Conservation (phyloP, 345 rosid species). For the Ceriops zippeliana region DNA sequence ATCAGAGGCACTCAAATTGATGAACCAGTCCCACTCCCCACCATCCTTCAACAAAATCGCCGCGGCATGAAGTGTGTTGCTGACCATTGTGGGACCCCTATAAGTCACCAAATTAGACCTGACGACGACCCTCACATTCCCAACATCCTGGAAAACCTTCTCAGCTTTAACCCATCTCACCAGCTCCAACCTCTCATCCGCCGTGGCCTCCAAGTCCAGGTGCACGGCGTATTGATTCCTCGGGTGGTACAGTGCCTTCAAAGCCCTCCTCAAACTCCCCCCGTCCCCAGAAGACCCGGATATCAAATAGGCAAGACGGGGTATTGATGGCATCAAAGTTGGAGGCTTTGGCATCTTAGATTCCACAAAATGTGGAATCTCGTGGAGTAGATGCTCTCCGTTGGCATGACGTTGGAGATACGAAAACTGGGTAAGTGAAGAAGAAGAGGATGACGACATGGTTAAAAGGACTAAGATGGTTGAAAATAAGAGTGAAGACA, state of each 20-base stretch:
- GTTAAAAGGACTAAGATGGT: constrained; percentile 37
- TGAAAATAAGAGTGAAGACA: constrained; percentile 38
- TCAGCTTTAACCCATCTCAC: constrained; percentile 51
- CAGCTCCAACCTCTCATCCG: constrained; percentile 68
- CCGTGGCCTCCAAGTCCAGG: constrained; percentile 75
- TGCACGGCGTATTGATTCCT: constrained; percentile 77
- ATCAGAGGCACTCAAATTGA: constrained; percentile 90
- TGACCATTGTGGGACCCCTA: constrained; percentile 91
- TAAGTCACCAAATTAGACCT: constrained; percentile 85
- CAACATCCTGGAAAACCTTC: constrained; percentile 47
- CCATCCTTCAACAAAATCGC: constrained; percentile 68
- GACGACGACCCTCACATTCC: constrained; percentile 64
- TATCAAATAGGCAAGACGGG: constrained; percentile 67
- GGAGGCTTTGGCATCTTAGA: constrained; percentile 32
- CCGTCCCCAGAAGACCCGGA: constrained; percentile 84
- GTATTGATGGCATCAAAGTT: constrained; percentile 31
- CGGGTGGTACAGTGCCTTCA: constrained; percentile 84
- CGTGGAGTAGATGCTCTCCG: neutral
- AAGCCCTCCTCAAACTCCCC: constrained; percentile 58
- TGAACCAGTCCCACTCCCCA: constrained; percentile 93
- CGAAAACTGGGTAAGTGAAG: constrained; percentile 21
- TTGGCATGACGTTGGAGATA: constrained; percentile 15
- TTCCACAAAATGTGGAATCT: constrained; percentile 48
- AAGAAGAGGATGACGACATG: constrained; percentile 27
- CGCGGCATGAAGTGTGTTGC: constrained; percentile 84